Conservation (phyloP, 2,329 filamentous ascomycete genomes). For the Trichoderma koningii region DNA sequence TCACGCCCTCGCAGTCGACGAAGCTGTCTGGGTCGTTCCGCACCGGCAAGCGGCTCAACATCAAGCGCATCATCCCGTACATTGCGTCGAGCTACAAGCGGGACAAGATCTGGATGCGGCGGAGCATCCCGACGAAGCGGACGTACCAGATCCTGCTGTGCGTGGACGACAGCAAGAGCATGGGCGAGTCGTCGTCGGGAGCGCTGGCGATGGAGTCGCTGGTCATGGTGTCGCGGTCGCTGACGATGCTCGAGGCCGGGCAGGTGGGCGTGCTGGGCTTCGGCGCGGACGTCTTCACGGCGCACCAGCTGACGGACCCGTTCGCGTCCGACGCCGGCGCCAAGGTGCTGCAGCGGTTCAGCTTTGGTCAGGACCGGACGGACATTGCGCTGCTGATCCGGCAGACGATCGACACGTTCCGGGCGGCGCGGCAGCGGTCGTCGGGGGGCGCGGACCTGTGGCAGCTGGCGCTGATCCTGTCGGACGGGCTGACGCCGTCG, state of each 20-base stretch:
- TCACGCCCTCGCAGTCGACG: constrained; percentile 90
- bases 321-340: constrained; percentile 77
- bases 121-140: constrained; percentile 86
- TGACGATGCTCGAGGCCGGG: constrained; percentile 92
- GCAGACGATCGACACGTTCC: constrained; percentile 79
- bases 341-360: constrained; percentile 81
- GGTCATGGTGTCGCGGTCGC: constrained; percentile 81
- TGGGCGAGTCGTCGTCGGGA: constrained; percentile 78
- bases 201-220: constrained; percentile 89
- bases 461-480: constrained; percentile 92
- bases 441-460: constrained; percentile 72
- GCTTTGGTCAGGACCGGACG: constrained; percentile 81
- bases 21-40: constrained; percentile 97
- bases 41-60: constrained; percentile 96
- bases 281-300: constrained; percentile 78
- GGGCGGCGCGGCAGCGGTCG: constrained; percentile 62
- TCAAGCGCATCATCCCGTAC: constrained; percentile 99
- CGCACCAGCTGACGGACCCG: constrained; percentile 80
- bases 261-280: constrained; percentile 92
- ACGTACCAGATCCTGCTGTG: constrained; percentile 97
- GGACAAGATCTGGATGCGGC: constrained; percentile 99
- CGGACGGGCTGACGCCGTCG: constrained; percentile 86
- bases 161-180: constrained; percentile 92
- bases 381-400: constrained; percentile 79
- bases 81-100: constrained; percentile 98